Base-by-base conservation (phyloP, 1,284 basidiomycete genomes). In the Apiotrichum gamsii region DNA sequence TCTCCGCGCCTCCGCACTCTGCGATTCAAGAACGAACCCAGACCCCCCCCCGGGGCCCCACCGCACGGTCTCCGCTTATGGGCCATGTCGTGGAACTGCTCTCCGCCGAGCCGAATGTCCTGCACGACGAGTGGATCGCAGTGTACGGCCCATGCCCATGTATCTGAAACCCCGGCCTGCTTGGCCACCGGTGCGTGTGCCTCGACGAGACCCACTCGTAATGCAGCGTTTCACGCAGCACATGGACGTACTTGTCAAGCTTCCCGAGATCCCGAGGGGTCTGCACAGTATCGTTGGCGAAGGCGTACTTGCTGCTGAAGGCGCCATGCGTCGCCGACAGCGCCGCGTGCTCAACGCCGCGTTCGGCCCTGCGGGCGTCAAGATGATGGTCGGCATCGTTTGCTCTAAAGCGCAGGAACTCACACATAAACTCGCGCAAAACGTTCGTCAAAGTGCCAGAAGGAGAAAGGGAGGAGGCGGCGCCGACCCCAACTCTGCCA, bases 211-310 rank as follows among this genome's bases (percentile, higher is more conserved):
- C 79, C n/a, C n/a, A 0, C 67, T 74, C 20, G 82, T 82, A 0
- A 65, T 85, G 16, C 73, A 76, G 3, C 76, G 83, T 51, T 78
- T 86, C 45, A 75, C 85, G 41, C 72, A 73, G 16, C 75, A 77
- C 47, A 75, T 78, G 2, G 81, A 84, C 59, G 74, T 78, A 25
- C 84, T 81, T 60, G 81, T 81, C 13, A 85, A 84, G 62, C 81
- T 83, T 0, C 75, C 79, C 38, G 78, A 80, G 49, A 74, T 83
- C 3, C 69, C 78, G 21, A 77, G 80, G 36, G 74, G 72, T 39
- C 69, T 86, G 34, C 78, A 52, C 1, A 55, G 59, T 30, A 62
- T 71, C 21, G 52, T 74, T 1, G 72, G 72, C 2, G 56, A 60
- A 25, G 63, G 63, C 8, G 48, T 64, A 1, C 47, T 75, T 3